These are phyloP conservation scores for Paecilomyces niveus DNA, from an alignment of 2,329 filamentous ascomycete species.

Conservation along the genomic window DNA sequence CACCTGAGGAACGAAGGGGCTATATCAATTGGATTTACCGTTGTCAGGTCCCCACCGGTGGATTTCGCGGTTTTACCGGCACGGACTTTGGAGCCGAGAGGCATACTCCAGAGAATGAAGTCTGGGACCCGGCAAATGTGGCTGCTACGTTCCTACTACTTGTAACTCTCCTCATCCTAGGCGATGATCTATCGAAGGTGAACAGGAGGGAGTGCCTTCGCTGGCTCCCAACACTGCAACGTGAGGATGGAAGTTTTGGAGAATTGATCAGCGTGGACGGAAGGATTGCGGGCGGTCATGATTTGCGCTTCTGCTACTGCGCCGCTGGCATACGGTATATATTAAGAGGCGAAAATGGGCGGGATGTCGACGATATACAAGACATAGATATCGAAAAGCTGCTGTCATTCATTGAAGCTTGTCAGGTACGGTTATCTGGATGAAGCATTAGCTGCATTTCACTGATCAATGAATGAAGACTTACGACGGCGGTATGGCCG, in stretches of 20 bases:
- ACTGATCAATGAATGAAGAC: constrained; percentile 44
- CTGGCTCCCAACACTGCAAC: constrained; percentile 73
- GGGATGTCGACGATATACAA: constrained; percentile 48
- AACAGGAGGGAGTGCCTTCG: constrained; percentile 58
- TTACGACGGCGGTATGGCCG: constrained; percentile 79
- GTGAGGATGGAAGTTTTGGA: constrained; percentile 82
- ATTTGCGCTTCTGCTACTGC: constrained; percentile 84
- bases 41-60: constrained; percentile 78
- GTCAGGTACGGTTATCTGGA: constrained; percentile 44
- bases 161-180: constrained; percentile 60
- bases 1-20: constrained; percentile 45
- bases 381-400: constrained; percentile 71
- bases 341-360: constrained; percentile 56
- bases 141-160: constrained; percentile 88
- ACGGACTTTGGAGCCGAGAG: constrained; percentile 48
- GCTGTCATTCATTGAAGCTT: constrained; percentile 61
- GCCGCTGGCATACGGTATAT: constrained; percentile 78
- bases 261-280: constrained; percentile 61
- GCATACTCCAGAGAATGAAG: constrained; percentile 45
- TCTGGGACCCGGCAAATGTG: constrained; percentile 71
- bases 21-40: constrained; percentile 72
- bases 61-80: constrained; percentile 79
- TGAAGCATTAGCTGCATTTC: background rate
- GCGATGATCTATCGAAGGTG: constrained; percentile 59
- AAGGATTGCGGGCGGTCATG: constrained; percentile 66